A percentile compares a stretch with the other conserved stretches of the same genome.
Evolutionary conservation across 1,284 basidiomycete species (phyloP).

Genomic region (Microbotryum saponariae): DNA sequence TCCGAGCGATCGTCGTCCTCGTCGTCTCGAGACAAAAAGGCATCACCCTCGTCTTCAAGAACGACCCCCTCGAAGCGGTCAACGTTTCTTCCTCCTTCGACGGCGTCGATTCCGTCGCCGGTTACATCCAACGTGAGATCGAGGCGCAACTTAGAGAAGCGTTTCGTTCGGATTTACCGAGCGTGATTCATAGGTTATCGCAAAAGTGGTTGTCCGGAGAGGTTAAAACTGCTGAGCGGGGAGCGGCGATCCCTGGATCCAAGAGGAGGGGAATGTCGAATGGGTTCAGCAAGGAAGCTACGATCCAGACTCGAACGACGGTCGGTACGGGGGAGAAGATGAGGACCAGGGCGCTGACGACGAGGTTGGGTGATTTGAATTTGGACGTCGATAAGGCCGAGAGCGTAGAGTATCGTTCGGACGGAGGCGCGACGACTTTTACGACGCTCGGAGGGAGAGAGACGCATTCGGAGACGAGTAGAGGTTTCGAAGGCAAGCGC

Average conservation of each 20-base stretch:
- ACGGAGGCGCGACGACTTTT: slow-evolving; percentile 10
- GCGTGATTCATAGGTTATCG: slow-evolving; percentile 91
- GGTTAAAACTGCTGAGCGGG: slow-evolving; percentile 22
- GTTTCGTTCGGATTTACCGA: slow-evolving; percentile 94
- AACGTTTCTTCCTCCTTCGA: slow-evolving; percentile 98
- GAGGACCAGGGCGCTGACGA: neutral
- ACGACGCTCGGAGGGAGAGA: slow-evolving; percentile 10
- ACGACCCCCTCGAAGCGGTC: slow-evolving; percentile 94
- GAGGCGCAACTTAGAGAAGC: slow-evolving; percentile 94
- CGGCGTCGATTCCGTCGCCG: slow-evolving; percentile 93
- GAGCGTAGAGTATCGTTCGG: slow-evolving; percentile 16
- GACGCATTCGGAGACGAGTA: no score
- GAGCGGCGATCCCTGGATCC: neutral
- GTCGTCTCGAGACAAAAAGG: slow-evolving; percentile 96
- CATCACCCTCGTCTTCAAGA: slow-evolving; percentile 99
- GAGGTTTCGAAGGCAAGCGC: neutral
- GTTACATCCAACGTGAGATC: slow-evolving; percentile 92
- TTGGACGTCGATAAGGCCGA: slow-evolving; percentile 7
- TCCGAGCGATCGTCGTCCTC: slow-evolving; percentile 92
- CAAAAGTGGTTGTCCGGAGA: slow-evolving; percentile 71
- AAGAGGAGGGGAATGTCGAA: slow-evolving; percentile 12
- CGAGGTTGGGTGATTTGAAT: neutral
- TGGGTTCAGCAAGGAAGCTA: slow-evolving; percentile 46
- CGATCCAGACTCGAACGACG: slow-evolving; percentile 59
- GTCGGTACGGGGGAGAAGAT: neutral